phyloP scores from a whole-genome alignment of 2,329 filamentous ascomycete species.

The Trichoderma asperellum region DNA sequence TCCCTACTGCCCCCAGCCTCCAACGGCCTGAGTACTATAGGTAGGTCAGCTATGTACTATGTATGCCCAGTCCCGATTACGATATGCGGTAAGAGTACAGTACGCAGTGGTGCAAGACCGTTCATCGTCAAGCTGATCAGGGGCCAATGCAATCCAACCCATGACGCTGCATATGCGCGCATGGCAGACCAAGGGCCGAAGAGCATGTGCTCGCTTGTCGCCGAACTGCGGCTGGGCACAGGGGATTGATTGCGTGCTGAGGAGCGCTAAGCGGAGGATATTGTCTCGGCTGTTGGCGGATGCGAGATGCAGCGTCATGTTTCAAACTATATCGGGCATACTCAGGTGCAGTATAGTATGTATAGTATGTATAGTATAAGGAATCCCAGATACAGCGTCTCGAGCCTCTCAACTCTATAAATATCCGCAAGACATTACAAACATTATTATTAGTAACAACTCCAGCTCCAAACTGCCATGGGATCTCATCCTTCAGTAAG shows the following conservation, averaged over 20 bases:
- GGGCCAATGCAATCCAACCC: background rate
- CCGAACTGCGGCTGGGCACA: background rate
- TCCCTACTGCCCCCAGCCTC: background rate
- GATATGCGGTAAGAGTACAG: background rate
- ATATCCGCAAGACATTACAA: background rate
- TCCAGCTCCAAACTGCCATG: background rate
- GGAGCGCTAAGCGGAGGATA: background rate
- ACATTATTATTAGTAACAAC: background rate
- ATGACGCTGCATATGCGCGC: slow-evolving; percentile 8
- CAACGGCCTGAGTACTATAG: background rate
- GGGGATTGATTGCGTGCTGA: background rate
- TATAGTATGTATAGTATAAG: too few relatives aligned
- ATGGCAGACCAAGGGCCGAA: background rate
- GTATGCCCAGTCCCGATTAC: background rate
- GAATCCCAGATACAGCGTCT: background rate
- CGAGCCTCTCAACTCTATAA: too few relatives aligned
- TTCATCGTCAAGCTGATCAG: slow-evolving; percentile 2
- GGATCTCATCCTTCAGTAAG: background rate
- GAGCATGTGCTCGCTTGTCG: background rate
- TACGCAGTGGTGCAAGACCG: background rate
- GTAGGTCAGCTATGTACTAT: background rate
- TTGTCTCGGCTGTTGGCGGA: slow-evolving; percentile 16
- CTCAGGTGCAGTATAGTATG: too few relatives aligned
- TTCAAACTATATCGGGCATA: background rate
- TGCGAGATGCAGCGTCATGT: background rate